Evolutionary conservation across 1,284 basidiomycete genomes (phyloP), one percentile per base, ranked within the genome.

Genomic region (Amylostereum areolatum): DNA sequence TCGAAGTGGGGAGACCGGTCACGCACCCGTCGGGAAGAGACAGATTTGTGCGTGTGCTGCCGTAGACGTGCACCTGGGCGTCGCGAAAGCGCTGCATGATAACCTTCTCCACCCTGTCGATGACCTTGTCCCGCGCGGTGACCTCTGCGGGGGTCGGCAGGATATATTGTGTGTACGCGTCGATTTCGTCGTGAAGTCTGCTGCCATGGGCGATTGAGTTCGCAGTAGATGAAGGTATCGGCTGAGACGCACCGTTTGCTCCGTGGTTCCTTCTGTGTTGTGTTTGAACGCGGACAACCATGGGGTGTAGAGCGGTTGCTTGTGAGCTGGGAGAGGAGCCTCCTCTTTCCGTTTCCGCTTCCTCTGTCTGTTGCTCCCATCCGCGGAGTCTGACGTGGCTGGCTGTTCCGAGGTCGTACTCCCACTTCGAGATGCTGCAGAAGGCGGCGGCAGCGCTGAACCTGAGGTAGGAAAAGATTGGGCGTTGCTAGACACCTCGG

Each of bases 121-220:
- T 53, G 35, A 67, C 57, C 25, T 52, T 46, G 40, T 56, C 53
- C 12, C 65, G 59, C 8, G 57, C 62, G 35, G 47, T 45, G 5
- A 44, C 42, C 48, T 67, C 66, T 39, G 60, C 54, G 8, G 51
- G 45, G 5, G 60, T 66, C 1, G 66, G 62, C n/a, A 46, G 31
- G 9, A 62, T 55, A 46, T 62, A 66, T 7, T 47, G n/a, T 36
- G 55, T 54, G 50, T 59, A 66, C 29, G 64, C 65, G 29, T 64
- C 59, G 46, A 66, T 80, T 64, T 90, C 86, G 48, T 77, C 66
- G 58, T 86, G 84, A 37, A 90, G 63, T 66, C 85, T 88, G 55
- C 3, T 25, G 18, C 18, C 8, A 45, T 9, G 31, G n/a, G 40
- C 39, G 36, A 51, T 27, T 31, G 43, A n/a, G 24, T 37, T 8